A percentile compares a stretch with the other conserved stretches of the same genome.
Conservation (phyloP, 495 filamentous ascomycete species). For the Patellaria atrata region DNA sequence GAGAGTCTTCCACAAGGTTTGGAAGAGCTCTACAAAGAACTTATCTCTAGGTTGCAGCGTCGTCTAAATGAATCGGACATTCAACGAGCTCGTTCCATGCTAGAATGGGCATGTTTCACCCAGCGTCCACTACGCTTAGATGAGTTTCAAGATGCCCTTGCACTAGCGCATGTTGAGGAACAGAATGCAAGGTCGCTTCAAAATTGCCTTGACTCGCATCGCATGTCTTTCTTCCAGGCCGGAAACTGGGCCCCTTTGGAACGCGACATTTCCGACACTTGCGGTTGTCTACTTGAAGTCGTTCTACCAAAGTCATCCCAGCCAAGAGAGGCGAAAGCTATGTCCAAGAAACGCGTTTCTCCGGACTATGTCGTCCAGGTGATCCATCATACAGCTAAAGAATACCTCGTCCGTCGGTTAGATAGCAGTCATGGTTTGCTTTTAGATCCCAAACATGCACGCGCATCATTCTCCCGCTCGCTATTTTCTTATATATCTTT, state of each 20-base stretch:
- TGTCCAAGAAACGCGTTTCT: no score
- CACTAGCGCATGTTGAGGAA: no score
- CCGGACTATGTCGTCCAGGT: neutral
- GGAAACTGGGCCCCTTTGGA: neutral
- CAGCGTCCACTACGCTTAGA: neutral
- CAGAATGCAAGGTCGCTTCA: no score
- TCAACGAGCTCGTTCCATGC: neutral
- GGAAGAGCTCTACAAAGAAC: neutral
- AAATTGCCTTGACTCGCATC: no score
- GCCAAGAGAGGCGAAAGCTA: no score
- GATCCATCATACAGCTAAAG: neutral
- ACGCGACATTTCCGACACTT: neutral
- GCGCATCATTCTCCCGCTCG: no score
- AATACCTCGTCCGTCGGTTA: no score
- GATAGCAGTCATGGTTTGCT: no score
- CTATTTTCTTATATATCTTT: no score
- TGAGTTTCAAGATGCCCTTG: neutral
- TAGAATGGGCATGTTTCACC: neutral
- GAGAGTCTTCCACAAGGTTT: neutral
- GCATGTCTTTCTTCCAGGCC: neutral
- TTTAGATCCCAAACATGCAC: no score
- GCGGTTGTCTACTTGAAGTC: slow-evolving; percentile 1
- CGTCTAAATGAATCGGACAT: neutral
- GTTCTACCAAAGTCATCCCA: neutral
- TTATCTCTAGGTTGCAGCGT: neutral